Evolutionary conservation across 2,329 filamentous ascomycete species (phyloP), one percentile per base, ranked within the genome.

Genomic region (Fusarium falciforme): DNA sequence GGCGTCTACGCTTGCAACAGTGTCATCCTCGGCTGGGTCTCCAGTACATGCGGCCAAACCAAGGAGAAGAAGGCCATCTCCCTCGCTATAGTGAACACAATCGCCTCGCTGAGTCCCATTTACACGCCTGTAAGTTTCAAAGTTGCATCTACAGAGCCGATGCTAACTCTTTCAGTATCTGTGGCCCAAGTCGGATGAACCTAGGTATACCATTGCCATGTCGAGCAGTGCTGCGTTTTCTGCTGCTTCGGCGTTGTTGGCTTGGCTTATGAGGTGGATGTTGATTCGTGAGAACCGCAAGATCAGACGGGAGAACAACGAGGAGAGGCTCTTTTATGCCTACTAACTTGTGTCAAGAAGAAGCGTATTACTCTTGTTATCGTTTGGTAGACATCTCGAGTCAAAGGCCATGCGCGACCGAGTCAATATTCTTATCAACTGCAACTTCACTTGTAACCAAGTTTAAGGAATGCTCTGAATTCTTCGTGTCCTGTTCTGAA

Each of bases 61-160:
- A 82, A 81, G 29, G 83, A 85, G 69, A 83, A 84, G 75, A 84
- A 83, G 66, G 82, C 83, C 2, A 78, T 77, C 10, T 77, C 81
- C 3, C 67, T 84, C 2, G 81, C 81, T 5, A 82, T 84, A 11
- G 73, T 70, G 2, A 77, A 58, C 16, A 58, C 54, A 6, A 27
- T 58, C 2, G 54, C 54, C 31, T 25, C 54, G 6, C n/a, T 58
- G 3, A 11, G 54, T 5, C 54, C 54, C 14, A 58, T 58, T 14
- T 58, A 58, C 20, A 58, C 54, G 4, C 54, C 54, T 5, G 77
- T 64, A 65, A 71, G 33, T 84, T 17, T 25, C 20, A 17, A 14
- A n/a, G 8, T 22, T 16, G 12, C 11, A 14, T 27, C 14, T 12
- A 35, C 9, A 5, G 16, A 22, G 6, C n/a, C 10, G 10, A 11